phyloP scores from a whole-genome alignment of 176 grass and related monocot genomes.

The Carex parvula region DNA sequence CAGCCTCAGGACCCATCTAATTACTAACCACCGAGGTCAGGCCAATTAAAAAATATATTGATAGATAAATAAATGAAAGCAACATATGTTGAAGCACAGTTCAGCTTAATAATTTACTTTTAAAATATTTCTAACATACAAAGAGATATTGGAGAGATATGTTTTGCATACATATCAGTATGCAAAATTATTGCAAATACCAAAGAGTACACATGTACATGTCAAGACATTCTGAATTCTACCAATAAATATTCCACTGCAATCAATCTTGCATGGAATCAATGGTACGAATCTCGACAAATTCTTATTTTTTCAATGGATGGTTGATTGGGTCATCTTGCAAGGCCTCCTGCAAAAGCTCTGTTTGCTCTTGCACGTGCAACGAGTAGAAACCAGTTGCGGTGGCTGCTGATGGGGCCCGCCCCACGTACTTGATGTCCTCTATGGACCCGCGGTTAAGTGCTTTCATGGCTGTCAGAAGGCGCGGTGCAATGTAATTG shows the following conservation, averaged over 20 bases:
- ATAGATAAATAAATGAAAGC: neutral
- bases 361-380: constrained; percentile 70
- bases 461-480: constrained; percentile 61
- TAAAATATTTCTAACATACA: neutral
- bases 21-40: neutral
- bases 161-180: neutral
- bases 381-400: constrained; percentile 74
- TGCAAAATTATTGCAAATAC: constrained; percentile 7
- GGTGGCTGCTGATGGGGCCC: constrained; percentile 82
- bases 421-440: constrained; percentile 79
- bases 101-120: neutral
- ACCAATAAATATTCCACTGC: constrained; percentile 7
- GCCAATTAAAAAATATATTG: neutral
- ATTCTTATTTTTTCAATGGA: constrained; percentile 29
- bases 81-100: neutral
- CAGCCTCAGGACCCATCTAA: too few species aligned
- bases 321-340: constrained; percentile 58
- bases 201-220: too few species aligned
- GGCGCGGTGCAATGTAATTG: constrained; percentile 62
- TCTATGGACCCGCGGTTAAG: constrained; percentile 60
- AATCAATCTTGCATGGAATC: constrained; percentile 17
- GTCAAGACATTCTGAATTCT: neutral
- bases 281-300: neutral
- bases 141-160: neutral
- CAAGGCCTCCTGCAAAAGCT: constrained; percentile 67